Conservation (phyloP, 768 basidiomycete species). For the Mrakia frigida region DNA sequence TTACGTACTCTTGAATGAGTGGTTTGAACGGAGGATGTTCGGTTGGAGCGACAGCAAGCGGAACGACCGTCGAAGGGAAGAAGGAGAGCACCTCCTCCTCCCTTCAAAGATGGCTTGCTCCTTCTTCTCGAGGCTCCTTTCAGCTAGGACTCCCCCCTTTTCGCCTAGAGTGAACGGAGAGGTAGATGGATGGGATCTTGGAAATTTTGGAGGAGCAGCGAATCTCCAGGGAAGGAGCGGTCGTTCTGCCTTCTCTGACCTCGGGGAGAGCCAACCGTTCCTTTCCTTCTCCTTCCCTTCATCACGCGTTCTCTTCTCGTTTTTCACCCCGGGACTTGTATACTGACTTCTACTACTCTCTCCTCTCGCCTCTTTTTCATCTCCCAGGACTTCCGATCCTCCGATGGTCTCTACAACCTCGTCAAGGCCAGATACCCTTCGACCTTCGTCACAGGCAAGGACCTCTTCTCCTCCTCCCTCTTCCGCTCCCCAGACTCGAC, state of each 20-base stretch:
- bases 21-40: not conserved
- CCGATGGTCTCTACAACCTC: conserved; percentile 82
- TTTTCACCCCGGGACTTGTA: not conserved
- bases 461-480: conserved; percentile 87
- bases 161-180: not conserved
- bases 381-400: conserved; percentile 86
- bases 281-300: not conserved
- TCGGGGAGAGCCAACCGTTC: not conserved
- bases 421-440: conserved; percentile 80
- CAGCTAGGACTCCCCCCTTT: not conserved
- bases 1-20: not conserved
- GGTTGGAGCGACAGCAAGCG: not conserved
- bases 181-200: not conserved
- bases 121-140: not conserved
- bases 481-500: conserved; percentile 82
- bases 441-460: conserved; percentile 80
- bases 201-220: not conserved
- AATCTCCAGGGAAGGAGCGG: not conserved
- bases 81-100: not conserved
- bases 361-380: not conserved
- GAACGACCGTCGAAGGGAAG: not conserved
- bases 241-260: not conserved
- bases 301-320: not conserved
- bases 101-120: conserved; percentile 6
- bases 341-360: not conserved